Evolutionary conservation across 176 grass and related monocot genomes (phyloP), one percentile per base, ranked within the genome.

Genomic region (Typha latifolia): DNA sequence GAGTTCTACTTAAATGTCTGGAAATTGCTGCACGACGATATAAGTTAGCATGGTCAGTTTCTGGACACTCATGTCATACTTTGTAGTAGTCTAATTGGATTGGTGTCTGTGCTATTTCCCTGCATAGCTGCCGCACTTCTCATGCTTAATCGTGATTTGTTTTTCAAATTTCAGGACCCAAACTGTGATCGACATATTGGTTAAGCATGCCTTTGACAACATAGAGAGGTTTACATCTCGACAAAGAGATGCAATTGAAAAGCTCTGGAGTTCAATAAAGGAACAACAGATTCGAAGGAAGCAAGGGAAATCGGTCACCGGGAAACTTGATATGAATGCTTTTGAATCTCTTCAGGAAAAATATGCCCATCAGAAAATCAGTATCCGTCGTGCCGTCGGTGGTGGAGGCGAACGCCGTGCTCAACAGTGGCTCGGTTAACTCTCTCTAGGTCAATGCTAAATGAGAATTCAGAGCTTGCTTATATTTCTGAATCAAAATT

Each of bases 311-410:
- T 97, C 85, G 1, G 82, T 80, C n/a, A 89, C 78, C 3, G 93
- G 88, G 70, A 97, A 97, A 72, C 81, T 92, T 5, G 93, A 97
- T 16, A 80, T 92, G 66, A 97, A 92, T 10, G 85, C 80, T 2
- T 97, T 92, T 0, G 94, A 97, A 72, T 65, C 34, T 7, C 88
- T 97, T 32, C 94, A 92, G 76, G 94, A 97, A 75, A 92, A 90
- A 77, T 92, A 92, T 66, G 47, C 85, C 7, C 69, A 75, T 37
- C 77, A 97, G 85, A 97, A 97, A 78, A 97, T 97, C 70, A 97
- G 94, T 78, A 92, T 97, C 31, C 82, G 94, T 0, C 88, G 72
- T 48, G 48, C 78, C 3, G 93, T 92, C 0, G 83, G 94, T 14
- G 83, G 94, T 1, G 66, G 85, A 0, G 93, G 93, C 7, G 88